These are phyloP conservation scores for Picocystis salinarum DNA, from an alignment of 139 green algal species.

Conservation along the genomic window DNA sequence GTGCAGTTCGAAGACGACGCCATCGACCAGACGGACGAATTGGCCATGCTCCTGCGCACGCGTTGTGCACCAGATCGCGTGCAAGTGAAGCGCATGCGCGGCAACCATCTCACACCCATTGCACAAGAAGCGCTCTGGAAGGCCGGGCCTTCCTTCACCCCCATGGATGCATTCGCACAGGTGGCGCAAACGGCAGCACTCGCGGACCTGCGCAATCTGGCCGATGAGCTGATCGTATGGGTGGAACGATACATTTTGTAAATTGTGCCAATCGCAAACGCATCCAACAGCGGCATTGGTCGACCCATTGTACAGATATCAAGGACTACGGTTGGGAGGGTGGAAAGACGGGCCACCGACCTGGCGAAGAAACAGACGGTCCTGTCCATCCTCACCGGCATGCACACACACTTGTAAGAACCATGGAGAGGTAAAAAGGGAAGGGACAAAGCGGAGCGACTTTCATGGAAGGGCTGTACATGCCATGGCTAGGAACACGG, in stretches of 20 bases:
- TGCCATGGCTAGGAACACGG: too few relatives aligned
- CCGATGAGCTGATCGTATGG: neutral
- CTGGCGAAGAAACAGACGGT: too few relatives aligned
- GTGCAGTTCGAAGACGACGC: neutral
- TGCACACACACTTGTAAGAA: too few relatives aligned
- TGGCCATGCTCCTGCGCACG: neutral
- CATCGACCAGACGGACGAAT: neutral
- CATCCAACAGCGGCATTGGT: neutral
- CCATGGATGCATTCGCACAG: neutral
- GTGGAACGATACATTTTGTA: neutral
- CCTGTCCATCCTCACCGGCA: too few relatives aligned
- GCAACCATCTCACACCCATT: neutral
- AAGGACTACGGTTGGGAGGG: too few relatives aligned
- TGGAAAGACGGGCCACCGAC: too few relatives aligned
- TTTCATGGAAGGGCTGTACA: too few relatives aligned
- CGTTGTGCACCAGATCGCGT: neutral
- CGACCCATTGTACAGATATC: too few relatives aligned
- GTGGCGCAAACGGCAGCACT: neutral
- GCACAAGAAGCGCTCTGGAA: neutral
- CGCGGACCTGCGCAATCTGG: neutral
- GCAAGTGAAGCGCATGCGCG: neutral
- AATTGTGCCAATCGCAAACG: neutral
- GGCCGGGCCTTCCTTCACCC: neutral
- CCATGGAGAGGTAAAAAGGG: too few relatives aligned
- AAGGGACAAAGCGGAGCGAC: too few relatives aligned